These are phyloP conservation scores for Gynostemma pentaphyllum DNA, from an alignment of 306 rosid genomes.

Conservation along the genomic window DNA sequence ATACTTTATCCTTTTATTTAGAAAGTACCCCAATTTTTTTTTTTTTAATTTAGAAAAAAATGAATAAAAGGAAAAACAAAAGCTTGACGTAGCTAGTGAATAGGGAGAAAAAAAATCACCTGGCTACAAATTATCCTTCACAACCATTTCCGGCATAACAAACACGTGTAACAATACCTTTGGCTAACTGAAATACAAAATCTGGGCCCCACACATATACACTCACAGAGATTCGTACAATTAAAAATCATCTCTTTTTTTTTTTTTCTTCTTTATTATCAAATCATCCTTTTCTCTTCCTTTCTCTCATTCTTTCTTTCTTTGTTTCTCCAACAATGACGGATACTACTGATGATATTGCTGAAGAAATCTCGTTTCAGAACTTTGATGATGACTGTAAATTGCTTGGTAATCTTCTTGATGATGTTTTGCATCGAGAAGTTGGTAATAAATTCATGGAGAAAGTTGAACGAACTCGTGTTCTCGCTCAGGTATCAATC, in stretches of 20 bases:
- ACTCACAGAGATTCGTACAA: too few relatives aligned
- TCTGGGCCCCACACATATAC: too few relatives aligned
- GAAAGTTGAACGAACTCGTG: constrained; percentile 57
- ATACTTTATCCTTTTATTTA: too few relatives aligned
- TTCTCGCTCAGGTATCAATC: constrained; percentile 62
- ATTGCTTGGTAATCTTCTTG: constrained; percentile 65
- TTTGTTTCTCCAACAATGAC: constrained; percentile 38
- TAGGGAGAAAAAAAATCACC: too few relatives aligned
- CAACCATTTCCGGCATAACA: too few relatives aligned
- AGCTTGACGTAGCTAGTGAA: too few relatives aligned
- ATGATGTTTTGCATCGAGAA: constrained; percentile 74
- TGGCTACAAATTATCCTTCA: too few relatives aligned
- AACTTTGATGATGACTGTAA: constrained; percentile 77
- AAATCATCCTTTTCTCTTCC: neutral
- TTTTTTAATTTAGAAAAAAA: too few relatives aligned
- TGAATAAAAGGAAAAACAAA: too few relatives aligned
- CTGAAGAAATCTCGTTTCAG: constrained; percentile 91
- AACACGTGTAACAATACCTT: too few relatives aligned
- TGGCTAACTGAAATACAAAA: too few relatives aligned
- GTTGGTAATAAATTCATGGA: constrained; percentile 47
- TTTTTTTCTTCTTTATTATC: neutral
- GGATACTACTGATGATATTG: constrained; percentile 85
- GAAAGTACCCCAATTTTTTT: too few relatives aligned
- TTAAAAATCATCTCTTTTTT: neutral
- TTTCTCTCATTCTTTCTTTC: neutral